Conservation (phyloP, 2,329 filamentous ascomycete genomes). For the Apiospora kogelbergensis region DNA sequence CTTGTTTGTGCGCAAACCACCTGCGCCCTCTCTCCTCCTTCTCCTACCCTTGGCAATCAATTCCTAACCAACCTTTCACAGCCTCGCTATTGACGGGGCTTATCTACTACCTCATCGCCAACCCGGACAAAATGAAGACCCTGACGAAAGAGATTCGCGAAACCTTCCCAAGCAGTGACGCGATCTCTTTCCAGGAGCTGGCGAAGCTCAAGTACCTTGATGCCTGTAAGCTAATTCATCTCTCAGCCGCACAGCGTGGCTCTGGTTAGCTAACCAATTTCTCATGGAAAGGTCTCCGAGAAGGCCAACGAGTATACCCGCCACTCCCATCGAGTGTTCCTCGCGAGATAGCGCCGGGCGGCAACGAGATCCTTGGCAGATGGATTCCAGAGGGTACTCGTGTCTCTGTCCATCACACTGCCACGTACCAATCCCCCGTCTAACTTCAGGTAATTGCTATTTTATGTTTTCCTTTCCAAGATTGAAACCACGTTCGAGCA, state of each 20-base stretch:
- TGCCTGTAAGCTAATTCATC: constrained; percentile 13
- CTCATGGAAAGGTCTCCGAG: constrained; percentile 2
- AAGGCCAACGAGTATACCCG: constrained; percentile 19
- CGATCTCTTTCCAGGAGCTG: constrained; percentile 28
- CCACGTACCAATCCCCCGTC: constrained; percentile 16
- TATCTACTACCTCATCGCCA: constrained; percentile 25
- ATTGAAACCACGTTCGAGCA: neutral
- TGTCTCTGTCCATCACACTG: constrained; percentile 16
- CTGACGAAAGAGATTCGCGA: constrained; percentile 26
- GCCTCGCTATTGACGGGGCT: constrained; percentile 24
- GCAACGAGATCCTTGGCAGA: neutral
- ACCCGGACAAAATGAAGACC: constrained; percentile 22
- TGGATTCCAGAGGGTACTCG: neutral
- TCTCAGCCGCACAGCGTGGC: neutral
- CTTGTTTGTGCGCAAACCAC: no score
- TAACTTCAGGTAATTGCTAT: constrained; percentile 16
- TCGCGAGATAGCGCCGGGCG: constrained; percentile 9
- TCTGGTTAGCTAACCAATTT: neutral
- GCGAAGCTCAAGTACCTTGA: constrained; percentile 25
- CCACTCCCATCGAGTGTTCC: constrained; percentile 16
- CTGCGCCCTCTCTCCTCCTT: no score
- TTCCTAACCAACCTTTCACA: neutral
- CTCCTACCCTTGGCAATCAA: neutral
- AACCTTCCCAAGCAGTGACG: constrained; percentile 21
- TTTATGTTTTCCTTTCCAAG: neutral